These are phyloP conservation scores for Plasmodium reichenowi DNA, from an alignment of 169 alveolate genomes.

Conservation along the genomic window DNA sequence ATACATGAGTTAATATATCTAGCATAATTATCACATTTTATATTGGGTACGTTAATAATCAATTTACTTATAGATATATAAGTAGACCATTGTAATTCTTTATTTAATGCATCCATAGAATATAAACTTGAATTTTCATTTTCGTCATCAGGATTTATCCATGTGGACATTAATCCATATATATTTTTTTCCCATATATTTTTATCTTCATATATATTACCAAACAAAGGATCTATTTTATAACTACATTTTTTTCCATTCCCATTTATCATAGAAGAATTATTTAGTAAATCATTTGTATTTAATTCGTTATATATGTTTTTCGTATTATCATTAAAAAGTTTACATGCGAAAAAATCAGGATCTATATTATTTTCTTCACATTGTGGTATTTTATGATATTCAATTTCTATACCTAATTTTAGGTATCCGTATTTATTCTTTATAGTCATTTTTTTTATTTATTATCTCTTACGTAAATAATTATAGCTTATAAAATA, in stretches of 20 bases:
- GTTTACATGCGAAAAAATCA: conserved; percentile 51
- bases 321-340: conserved; percentile 8
- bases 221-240: conserved; percentile 63
- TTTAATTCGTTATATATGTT: background rate
- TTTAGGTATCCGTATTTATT: conserved; percentile 57
- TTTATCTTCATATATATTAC: conserved; percentile 45
- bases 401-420: conserved; percentile 61
- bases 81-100: conserved; percentile 74
- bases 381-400: conserved; percentile 3
- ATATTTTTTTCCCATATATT: conserved; percentile 58
- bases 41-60: conserved; percentile 45
- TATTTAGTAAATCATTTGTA: background rate
- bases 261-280: background rate
- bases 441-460: conserved; percentile 55
- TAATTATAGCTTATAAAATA: background rate
- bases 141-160: conserved; percentile 68
- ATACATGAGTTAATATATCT: conserved; percentile 60
- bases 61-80: conserved; percentile 38
- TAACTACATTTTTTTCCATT: background rate
- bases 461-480: background rate
- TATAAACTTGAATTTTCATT: conserved; percentile 18
- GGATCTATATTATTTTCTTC: conserved; percentile 17
- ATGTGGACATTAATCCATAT: conserved; percentile 53
- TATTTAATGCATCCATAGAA: conserved; percentile 53
- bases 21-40: conserved; percentile 66